Evolutionary conservation across 2,329 filamentous ascomycete species (phyloP), one percentile per base, ranked within the genome.

Genomic region (Ophiobolus disseminans): DNA sequence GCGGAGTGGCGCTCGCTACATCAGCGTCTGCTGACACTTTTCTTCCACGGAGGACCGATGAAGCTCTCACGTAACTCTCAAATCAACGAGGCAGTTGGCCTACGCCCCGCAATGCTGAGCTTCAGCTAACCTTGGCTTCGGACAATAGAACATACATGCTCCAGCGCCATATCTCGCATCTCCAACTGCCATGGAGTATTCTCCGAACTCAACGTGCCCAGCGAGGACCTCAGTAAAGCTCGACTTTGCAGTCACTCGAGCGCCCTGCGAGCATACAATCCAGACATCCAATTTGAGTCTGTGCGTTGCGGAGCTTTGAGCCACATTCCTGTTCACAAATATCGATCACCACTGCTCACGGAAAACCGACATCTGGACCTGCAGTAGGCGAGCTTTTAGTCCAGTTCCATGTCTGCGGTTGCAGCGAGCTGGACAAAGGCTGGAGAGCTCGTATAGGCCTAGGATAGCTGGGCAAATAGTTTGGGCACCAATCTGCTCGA

Each of bases 311-410:
- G 28, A 51, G 28, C 42, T 26, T 46, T 46, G 20, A 40, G 32
- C 17, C 9, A 34, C 25, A 52, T 40, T 40, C 44, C 35, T 52
- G 44, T 10, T 17, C 3, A 20, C 16, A 8, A 37, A 48, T 28
- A 48, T 40, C 35, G 30, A 48, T 36, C 34, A 26, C 16, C 45
- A 20, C 40, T 48, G 38, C 35, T 53, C 45, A 48, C 41, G 45
- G 50, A 42, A 17, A 40, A 25, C 4, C 17, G 16, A 17, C 5
- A 6, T 32, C n/a, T 40, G 13, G 28, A 22, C 30, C 44, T 34
- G 31, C 14, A 46, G 30, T 35, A 40, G 26, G 36, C 35, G 13
- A 48, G 30, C 21, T 37, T 30, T 19, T 42, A 14, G 13, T 11
- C 25, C 26, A 22, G 26, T 26, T 30, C 45, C 35, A 21, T 32